A percentile compares a stretch with the other conserved stretches of the same genome.
phyloP scores from a whole-genome alignment of 2,329 filamentous ascomycete species.

The Phoma herbarum region DNA sequence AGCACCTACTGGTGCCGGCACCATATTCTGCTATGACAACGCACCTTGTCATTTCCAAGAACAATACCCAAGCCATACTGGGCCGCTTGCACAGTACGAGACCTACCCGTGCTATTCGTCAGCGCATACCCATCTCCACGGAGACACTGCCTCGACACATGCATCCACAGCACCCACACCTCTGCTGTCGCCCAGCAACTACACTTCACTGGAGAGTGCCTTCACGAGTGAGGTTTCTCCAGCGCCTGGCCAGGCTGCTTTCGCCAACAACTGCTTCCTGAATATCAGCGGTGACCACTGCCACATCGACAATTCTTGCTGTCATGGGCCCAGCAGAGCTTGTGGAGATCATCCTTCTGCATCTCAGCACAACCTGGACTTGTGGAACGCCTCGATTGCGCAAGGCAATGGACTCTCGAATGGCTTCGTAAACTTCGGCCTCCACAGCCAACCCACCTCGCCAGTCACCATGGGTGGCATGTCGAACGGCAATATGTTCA shows the following conservation, averaged over 20 bases:
- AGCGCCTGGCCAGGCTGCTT: slow-evolving; percentile 26
- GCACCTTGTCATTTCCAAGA: slow-evolving; percentile 48
- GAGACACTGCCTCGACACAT: slow-evolving; percentile 32
- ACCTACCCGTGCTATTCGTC: slow-evolving; percentile 45
- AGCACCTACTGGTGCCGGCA: slow-evolving; percentile 40
- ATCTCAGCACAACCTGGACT: slow-evolving; percentile 36
- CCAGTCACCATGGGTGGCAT: slow-evolving; percentile 30
- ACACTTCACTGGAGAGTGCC: slow-evolving; percentile 43
- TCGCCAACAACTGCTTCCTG: slow-evolving; percentile 39
- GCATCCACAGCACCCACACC: slow-evolving; percentile 42
- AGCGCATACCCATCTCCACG: slow-evolving; percentile 28
- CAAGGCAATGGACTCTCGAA: slow-evolving; percentile 40
- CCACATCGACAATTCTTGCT: slow-evolving; percentile 49
- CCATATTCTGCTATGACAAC: slow-evolving; percentile 48
- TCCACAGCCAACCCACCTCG: slow-evolving; percentile 34
- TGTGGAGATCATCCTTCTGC: slow-evolving; percentile 42
- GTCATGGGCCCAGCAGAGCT: slow-evolving; percentile 41
- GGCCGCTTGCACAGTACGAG: slow-evolving; percentile 38
- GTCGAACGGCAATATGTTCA: slow-evolving; percentile 28
- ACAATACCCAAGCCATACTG: slow-evolving; percentile 34
- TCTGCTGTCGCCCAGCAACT: slow-evolving; percentile 44
- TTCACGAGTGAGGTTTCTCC: slow-evolving; percentile 43
- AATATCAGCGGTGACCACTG: slow-evolving; percentile 46
- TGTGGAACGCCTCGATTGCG: slow-evolving; percentile 40
- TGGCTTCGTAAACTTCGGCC: slow-evolving; percentile 38